Percentiles rank a stretch among this genome's conserved stretches.
These are phyloP conservation scores for Trichosporon inkin DNA, from an alignment of 1,284 basidiomycete species.

Conservation along the genomic window DNA sequence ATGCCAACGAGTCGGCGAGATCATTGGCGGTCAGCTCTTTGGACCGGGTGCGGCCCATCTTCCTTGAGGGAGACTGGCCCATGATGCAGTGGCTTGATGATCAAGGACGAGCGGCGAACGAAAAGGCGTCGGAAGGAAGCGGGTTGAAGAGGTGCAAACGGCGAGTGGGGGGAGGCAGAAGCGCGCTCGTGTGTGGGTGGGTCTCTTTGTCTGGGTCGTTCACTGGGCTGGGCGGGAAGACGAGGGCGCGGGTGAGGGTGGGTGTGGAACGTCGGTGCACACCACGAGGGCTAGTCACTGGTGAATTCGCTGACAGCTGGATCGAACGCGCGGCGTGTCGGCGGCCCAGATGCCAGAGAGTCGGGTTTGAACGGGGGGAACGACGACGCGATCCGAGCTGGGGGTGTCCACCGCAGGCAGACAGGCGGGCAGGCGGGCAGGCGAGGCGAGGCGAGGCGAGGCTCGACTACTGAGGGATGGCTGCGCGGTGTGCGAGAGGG, in stretches of 20 bases:
- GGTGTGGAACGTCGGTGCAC: neutral
- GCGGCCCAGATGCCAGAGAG: neutral
- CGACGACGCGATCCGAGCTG: conserved; percentile 5
- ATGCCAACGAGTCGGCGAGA: conserved; percentile 40
- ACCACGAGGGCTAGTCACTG: neutral
- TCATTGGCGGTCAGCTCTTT: conserved; percentile 49
- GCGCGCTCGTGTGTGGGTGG: neutral
- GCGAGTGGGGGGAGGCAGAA: neutral
- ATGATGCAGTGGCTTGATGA: conserved; percentile 29
- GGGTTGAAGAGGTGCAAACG: neutral
- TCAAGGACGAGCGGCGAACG: neutral
- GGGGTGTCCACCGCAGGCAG: neutral
- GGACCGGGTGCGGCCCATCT: conserved; percentile 51
- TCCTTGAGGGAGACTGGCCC: conserved; percentile 51
- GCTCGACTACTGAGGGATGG: neutral
- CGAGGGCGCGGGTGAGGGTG: neutral
- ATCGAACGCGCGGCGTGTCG: neutral
- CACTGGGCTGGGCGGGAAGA: neutral
- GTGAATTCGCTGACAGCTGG: neutral
- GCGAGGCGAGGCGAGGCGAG: no score
- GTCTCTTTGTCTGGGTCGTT: neutral
- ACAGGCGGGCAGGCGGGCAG: no score
- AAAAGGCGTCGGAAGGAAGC: neutral
- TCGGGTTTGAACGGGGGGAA: neutral
- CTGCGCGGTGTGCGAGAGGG: neutral